Conservation (phyloP, 2,329 filamentous ascomycete species). For the Fonsecaea erecta region DNA sequence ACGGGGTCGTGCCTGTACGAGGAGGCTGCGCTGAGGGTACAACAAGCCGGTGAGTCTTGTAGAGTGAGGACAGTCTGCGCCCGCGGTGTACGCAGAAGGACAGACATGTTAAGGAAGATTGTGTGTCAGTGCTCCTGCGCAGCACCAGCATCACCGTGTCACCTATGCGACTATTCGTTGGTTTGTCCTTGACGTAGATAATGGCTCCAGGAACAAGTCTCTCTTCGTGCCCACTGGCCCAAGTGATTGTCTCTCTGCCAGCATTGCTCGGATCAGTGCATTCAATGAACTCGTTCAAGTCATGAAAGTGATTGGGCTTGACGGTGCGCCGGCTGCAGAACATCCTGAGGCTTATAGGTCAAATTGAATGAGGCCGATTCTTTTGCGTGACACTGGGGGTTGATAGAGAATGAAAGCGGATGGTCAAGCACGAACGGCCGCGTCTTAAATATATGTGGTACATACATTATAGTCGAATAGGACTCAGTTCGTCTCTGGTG, state of each 20-base stretch:
- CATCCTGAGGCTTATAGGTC: not conserved
- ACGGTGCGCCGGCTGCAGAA: not conserved
- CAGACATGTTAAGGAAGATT: constrained; percentile 8
- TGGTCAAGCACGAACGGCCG: not conserved
- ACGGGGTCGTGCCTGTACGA: not conserved
- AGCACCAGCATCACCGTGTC: constrained; percentile 3
- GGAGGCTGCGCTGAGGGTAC: not conserved
- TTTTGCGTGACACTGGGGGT: not conserved
- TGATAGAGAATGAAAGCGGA: not conserved
- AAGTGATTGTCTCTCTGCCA: not conserved
- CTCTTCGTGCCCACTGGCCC: not conserved
- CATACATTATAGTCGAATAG: too few relatives aligned
- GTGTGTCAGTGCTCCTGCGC: not conserved
- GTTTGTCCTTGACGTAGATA: not conserved
- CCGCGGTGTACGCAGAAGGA: constrained; percentile 1
- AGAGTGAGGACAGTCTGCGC: not conserved
- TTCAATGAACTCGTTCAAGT: not conserved
- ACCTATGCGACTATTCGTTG: not conserved
- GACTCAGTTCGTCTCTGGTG: too few relatives aligned
- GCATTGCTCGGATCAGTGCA: not conserved
- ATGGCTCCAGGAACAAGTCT: not conserved
- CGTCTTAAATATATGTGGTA: not conserved
- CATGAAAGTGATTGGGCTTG: not conserved
- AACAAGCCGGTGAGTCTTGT: not conserved
- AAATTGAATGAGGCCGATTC: not conserved